Percentiles rank a stretch among this genome's conserved stretches.
Evolutionary conservation across 495 filamentous ascomycete species (phyloP).

Genomic region (Parachaetomium inaequale): DNA sequence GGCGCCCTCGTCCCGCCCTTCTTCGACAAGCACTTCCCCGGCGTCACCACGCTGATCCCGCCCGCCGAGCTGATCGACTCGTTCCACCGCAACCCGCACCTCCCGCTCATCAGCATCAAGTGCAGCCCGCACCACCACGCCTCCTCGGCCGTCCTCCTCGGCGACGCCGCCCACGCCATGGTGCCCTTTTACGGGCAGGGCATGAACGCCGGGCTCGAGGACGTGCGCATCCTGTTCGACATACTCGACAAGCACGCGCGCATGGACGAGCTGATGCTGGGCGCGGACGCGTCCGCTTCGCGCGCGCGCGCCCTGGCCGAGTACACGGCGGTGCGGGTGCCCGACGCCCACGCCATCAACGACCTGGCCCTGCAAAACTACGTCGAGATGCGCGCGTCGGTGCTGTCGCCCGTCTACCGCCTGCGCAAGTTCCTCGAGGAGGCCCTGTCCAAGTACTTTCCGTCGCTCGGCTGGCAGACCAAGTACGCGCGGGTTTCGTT

Average conservation of each 20-base stretch:
- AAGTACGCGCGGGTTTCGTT: conserved; percentile 94
- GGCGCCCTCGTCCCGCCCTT: conserved; percentile 55
- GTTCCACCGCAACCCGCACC: conserved; percentile 75
- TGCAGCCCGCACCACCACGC: conserved; percentile 81
- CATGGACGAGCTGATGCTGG: conserved; percentile 29
- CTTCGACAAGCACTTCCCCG: conserved; percentile 78
- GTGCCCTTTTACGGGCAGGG: conserved; percentile 93
- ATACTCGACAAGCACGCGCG: conserved; percentile 60
- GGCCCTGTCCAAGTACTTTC: conserved; percentile 68
- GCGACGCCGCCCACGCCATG: conserved; percentile 96
- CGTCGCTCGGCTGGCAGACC: conserved; percentile 77
- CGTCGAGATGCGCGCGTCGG: conserved; percentile 83
- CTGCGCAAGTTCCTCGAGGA: conserved; percentile 85
- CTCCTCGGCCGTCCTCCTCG: conserved; percentile 76
- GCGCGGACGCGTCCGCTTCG: conserved; percentile 29
- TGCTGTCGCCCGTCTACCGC: conserved; percentile 69
- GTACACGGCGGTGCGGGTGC: conserved; percentile 67
- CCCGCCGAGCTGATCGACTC: conserved; percentile 63
- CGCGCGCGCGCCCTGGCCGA: conserved; percentile 61
- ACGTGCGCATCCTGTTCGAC: conserved; percentile 77
- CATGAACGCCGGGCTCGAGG: conserved; percentile 83
- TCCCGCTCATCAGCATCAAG: conserved; percentile 89
- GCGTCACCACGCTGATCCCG: conserved; percentile 78
- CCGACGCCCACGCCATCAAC: conserved; percentile 86
- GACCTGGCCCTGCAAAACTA: conserved; percentile 90